Percentiles rank a stretch among this genome's conserved stretches.
These are phyloP conservation scores for Cystofilobasidium ferigula DNA, from an alignment of 768 basidiomycete species.

Conservation along the genomic window DNA sequence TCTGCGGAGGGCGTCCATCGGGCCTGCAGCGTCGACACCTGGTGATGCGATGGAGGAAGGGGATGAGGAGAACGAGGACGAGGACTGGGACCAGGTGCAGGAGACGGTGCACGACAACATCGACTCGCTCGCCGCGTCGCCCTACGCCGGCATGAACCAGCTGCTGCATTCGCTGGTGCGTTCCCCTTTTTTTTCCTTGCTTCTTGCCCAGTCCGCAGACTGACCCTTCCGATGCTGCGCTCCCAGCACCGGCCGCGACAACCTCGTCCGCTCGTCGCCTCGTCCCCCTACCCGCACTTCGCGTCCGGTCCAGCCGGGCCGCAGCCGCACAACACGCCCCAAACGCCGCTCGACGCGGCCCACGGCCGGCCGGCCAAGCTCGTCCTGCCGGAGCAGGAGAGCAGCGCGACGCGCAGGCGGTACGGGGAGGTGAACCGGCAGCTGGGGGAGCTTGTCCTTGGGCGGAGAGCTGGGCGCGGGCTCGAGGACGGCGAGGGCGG, in stretches of 20 bases:
- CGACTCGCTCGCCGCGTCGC: background rate
- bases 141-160: slow-evolving; percentile 5
- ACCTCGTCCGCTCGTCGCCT: background rate
- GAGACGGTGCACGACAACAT: background rate
- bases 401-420: background rate
- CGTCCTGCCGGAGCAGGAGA: background rate
- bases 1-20: background rate
- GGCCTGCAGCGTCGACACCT: background rate
- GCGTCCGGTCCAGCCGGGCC: background rate
- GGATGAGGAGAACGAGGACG: background rate
- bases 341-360: background rate
- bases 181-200: background rate
- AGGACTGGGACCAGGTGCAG: background rate
- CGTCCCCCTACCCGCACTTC: background rate
- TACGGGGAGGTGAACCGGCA: slow-evolving; percentile 2
- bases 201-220: background rate
- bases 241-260: slow-evolving; percentile 1
- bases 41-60: background rate
- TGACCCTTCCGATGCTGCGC: background rate
- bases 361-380: background rate
- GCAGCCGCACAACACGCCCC: background rate
- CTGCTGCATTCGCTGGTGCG: background rate
- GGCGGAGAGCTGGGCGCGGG: background rate
- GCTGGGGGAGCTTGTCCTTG: background rate
- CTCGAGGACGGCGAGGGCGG: background rate